Evolutionary conservation across 78 protist species (phyloP), one percentile per base, ranked within the genome.

Genomic region (Protostelium mycophagum): DNA sequence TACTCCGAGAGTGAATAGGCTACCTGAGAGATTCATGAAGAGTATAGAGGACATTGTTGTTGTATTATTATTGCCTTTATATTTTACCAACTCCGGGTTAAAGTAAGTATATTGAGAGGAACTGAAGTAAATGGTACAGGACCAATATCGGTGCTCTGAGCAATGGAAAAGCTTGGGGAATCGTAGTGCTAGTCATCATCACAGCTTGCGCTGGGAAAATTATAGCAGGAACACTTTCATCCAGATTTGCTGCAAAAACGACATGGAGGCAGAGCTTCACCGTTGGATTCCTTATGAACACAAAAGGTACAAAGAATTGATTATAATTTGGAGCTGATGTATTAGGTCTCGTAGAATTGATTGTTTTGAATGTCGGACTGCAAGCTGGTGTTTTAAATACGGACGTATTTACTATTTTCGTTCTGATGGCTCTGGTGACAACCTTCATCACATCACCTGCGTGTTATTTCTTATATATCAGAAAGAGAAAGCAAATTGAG

Each of bases 231-330:
- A 90, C 90, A 35, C 0, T 85, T 28, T 36, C 38, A 25, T 88
- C 94, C 0, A 36, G n/a, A 1, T 38, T 91, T 0, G 28, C 87
- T 0, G 94, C 92, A 1, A 38, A 86, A 16, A 16, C 73, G 73
- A 31, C 91, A 84, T 91, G 93, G 94, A 83, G 93, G 88, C 94
- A 94, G 73, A 88, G 92, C 1, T 38, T 88, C 28, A 92, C 95
- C 10, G 89, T 91, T 38, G 96, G 94, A 38, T 84, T 94, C 91
- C 88, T 94, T 9, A 94, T 94, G 96, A 94, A 94, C 83, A 94
- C 96, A 63, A 91, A 91, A 38, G 96, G 73, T 51, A 16, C 5
- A n/a, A n/a, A n/a, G n/a, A n/a, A n/a, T n/a, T n/a, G n/a, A n/a
- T n/a, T n/a, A n/a, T n/a, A n/a, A n/a, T n/a, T 16, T 51, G 73